Base-by-base conservation (phyloP, 2,329 filamentous ascomycete species). In the Colletotrichum higginsianum region DNA sequence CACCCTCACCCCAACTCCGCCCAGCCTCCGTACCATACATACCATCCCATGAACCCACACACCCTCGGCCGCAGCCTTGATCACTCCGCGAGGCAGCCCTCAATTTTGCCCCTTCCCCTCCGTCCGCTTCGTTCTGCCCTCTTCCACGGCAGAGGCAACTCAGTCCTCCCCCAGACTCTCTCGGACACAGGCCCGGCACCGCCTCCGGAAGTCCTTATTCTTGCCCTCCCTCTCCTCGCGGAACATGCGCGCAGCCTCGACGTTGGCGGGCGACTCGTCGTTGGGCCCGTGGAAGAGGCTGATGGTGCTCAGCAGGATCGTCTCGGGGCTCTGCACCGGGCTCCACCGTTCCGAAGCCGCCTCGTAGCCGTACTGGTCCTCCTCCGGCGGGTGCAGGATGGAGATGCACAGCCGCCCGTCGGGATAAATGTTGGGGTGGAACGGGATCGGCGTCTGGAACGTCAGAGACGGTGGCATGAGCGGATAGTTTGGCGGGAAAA, bases 361-460 rank as follows among this genome's bases (percentile, higher is more conserved):
- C 83, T 99, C 96, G 85, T 99, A 99, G 64, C 96, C 96, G 82
- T 93, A 96, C 79, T 94, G 91, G 80, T 99, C 96, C 79, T 98
- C 95, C 84, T 94, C 95, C 5, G 96, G 96, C 15, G 96, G 94
- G 82, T 99, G 96, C 52, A 99, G 88, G 84, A 99, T 99, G 53
- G 94, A 97, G 81, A 99, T 98, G 87, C 96, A 99, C 69, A 99
- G 94, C 75, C 92, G 90, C 78, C 96, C 96, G 79, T 90, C 91
- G 9, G 90, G 85, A 84, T 98, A 98, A 80, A 99, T 93, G 81
- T 98, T 98, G 0, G 96, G 96, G 83, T 98, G 96, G 87, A 96
- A 98, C 3, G 90, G 90, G 73, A 98, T 90, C 1, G 95, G 94
- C 0, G 87, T 87, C 77, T 94, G 89, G 83, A 98, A 98, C 75